Conservation (phyloP, 2,329 filamentous ascomycete genomes). For the Pseudopithomyces maydicus region DNA sequence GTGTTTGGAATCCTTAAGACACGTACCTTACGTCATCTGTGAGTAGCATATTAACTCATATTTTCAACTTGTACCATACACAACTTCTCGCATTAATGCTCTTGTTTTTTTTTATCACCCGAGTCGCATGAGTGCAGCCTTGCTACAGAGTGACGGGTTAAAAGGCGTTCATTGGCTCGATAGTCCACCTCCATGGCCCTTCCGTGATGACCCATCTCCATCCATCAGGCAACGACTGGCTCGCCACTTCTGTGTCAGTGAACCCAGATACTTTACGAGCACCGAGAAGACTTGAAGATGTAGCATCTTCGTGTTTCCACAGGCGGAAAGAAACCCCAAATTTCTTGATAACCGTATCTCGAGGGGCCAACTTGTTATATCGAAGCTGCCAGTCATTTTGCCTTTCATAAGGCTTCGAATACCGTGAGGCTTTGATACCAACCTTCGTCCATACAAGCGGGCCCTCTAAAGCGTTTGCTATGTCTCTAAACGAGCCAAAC, state of each 20-base stretch:
- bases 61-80: background rate
- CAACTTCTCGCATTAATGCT: background rate
- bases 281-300: constrained; percentile 4
- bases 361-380: background rate
- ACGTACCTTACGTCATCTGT: too few species aligned
- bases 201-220: constrained; percentile 15
- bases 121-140: background rate
- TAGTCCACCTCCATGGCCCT: constrained; percentile 17
- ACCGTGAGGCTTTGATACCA: background rate
- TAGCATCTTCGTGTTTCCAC: constrained; percentile 18
- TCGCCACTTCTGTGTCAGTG: constrained; percentile 5
- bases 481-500: constrained; percentile 16
- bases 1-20: too few species aligned
- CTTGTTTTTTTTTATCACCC: background rate
- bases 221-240: constrained; percentile 8
- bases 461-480: constrained; percentile 14
- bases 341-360: constrained; percentile 11
- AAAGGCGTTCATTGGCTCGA: background rate
- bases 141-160: background rate
- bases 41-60: background rate
- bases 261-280: constrained; percentile 9
- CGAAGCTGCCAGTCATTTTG: constrained; percentile 10
- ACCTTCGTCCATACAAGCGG: constrained; percentile 8
- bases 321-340: constrained; percentile 19
- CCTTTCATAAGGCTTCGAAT: background rate